Evolutionary conservation across 176 grass and related monocot genomes (phyloP).

Genomic region (Musa beccarii): DNA sequence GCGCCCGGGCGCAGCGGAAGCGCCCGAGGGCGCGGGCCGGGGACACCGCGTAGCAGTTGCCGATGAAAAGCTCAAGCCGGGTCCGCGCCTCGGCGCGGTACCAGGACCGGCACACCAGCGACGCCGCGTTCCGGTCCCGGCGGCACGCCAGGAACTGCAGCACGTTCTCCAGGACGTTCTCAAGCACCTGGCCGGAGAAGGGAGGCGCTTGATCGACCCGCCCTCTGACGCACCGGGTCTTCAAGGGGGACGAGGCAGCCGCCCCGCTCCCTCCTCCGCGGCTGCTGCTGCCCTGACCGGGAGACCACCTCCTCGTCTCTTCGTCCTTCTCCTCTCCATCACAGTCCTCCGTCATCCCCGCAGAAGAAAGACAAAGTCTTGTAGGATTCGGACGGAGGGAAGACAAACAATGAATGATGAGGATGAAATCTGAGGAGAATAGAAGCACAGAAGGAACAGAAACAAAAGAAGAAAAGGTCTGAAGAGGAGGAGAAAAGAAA

Average conservation of each 20-base stretch:
- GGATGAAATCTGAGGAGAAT: neutral
- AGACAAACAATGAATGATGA: neutral
- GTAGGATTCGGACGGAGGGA: too few species aligned
- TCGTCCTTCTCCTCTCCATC: neutral
- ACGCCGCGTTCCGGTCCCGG: constrained; percentile 61
- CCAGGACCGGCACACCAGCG: constrained; percentile 82
- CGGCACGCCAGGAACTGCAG: constrained; percentile 66
- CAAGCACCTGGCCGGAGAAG: constrained; percentile 69
- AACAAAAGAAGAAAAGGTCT: neutral
- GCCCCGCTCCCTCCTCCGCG: constrained; percentile 54
- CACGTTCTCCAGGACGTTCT: constrained; percentile 91
- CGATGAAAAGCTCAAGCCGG: constrained; percentile 44
- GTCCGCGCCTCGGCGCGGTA: constrained; percentile 69
- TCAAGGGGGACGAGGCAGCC: too few species aligned
- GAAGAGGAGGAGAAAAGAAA: neutral
- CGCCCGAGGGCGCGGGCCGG: constrained; percentile 49
- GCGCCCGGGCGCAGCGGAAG: constrained; percentile 43
- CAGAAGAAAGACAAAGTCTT: too few species aligned
- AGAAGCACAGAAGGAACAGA: neutral
- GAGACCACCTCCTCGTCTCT: neutral
- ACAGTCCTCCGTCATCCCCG: constrained; percentile 1
- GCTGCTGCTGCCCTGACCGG: constrained; percentile 23
- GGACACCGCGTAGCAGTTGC: constrained; percentile 71
- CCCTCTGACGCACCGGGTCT: constrained; percentile 1
- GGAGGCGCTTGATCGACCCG: constrained; percentile 33